Evolutionary conservation across 2,329 filamentous ascomycete species (phyloP).

Genomic region (Nemania diffusa): DNA sequence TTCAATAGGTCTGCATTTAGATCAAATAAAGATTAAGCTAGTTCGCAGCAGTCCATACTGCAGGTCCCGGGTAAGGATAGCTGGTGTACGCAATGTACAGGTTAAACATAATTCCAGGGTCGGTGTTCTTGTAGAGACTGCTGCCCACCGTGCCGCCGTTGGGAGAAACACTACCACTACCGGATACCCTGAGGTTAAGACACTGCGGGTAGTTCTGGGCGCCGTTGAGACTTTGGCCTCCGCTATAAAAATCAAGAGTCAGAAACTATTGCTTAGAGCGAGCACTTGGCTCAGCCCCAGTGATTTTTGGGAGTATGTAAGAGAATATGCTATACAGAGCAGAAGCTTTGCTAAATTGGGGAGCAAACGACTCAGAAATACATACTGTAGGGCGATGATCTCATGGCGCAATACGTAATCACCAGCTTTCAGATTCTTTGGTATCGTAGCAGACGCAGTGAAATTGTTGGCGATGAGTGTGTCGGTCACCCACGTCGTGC

Average conservation of each 20-base stretch:
- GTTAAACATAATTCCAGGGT: constrained; percentile 45
- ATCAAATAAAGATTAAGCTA: constrained; percentile 6
- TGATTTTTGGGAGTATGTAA: not conserved
- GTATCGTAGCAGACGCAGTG: constrained; percentile 57
- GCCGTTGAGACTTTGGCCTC: constrained; percentile 49
- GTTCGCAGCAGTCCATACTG: constrained; percentile 43
- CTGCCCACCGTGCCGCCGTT: constrained; percentile 48
- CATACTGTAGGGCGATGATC: constrained; percentile 58
- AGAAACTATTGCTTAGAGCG: not conserved
- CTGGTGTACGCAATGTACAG: constrained; percentile 38
- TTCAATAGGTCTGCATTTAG: not conserved
- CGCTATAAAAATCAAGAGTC: constrained; percentile 30
- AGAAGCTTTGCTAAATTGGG: not conserved
- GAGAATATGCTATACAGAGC: not conserved
- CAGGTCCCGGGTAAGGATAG: constrained; percentile 44
- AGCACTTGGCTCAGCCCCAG: not conserved
- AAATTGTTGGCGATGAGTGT: constrained; percentile 56
- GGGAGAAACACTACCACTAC: constrained; percentile 44
- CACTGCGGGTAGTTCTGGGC: constrained; percentile 59
- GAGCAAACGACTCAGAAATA: not conserved
- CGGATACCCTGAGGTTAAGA: constrained; percentile 56
- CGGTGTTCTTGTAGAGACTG: constrained; percentile 46
- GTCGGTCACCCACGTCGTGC: constrained; percentile 63
- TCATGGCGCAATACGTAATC: constrained; percentile 63
- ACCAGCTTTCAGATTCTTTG: constrained; percentile 56